Base-by-base conservation (phyloP, 129 eudicot genomes). In the Calendula officinalis region DNA sequence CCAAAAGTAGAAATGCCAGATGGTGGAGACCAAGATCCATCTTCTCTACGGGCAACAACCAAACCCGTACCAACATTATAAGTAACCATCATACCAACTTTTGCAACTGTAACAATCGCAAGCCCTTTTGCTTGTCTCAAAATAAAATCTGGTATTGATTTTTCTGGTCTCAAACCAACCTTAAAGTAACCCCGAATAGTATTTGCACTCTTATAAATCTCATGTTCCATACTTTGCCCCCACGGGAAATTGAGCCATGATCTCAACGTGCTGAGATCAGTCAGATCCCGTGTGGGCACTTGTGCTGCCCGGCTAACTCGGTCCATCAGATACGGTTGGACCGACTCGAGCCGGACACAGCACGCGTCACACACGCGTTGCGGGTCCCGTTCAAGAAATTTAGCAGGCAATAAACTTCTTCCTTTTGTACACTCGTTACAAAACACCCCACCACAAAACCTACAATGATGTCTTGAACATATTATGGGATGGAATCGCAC, bases 1-100 rank as follows among this genome's bases (percentile, higher is more conserved):
- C 87, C 91, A 43, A 84, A 69, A 17, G 87, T 52, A 65, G 91
- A 79, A 72, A 84, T 78, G 9, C 84, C 91, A 64, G 91, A 84
- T 40, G 91, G 91, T 14, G 91, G 80, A 42, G 91, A 84, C 89
- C 88, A 83, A 4, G 75, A 51, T 63, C 85, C 85, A 62, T 79
- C 82, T 68, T 69, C 75, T 64, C 82, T 73, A 64, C 82, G 88
- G 32, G 88, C 84, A 64, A 83, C 77, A 72, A 83, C 88, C 49
- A 83, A 56, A 61, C 88, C 88, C 11, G 88, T 83, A 34, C 88
- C 88, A 0, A 79, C 73, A 42, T 76, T 83, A 60, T 83, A 83
- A 14, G 89, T 83, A 30, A 79, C 69, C 79, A 76, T 75, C 69
- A 71, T 68, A 36, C 89, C 85, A 65, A 79, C 80, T 60, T 80